These are phyloP conservation scores for Triglochin maritima DNA, from an alignment of 106 monocot genomes.

Conservation along the genomic window DNA sequence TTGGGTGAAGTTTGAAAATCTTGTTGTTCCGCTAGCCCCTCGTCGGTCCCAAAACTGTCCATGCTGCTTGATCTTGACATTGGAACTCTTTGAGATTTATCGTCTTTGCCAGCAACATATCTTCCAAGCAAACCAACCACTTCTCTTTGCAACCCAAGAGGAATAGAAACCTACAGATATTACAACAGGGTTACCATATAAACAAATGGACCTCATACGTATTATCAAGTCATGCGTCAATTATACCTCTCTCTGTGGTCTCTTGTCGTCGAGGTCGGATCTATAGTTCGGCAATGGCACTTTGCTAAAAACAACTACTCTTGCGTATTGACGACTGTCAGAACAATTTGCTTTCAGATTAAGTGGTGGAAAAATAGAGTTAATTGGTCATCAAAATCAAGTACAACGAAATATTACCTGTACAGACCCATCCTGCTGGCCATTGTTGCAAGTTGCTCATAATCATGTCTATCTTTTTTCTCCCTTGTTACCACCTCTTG, in stretches of 20 bases:
- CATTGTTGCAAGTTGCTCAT: slow-evolving; percentile 75
- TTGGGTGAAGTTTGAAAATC: slow-evolving; percentile 39
- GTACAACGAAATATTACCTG: slow-evolving; percentile 32
- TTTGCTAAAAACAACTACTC: slow-evolving; percentile 90
- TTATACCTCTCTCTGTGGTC: slow-evolving; percentile 90
- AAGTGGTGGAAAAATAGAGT: slow-evolving; percentile 2
- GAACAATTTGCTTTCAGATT: not conserved
- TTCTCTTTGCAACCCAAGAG: slow-evolving; percentile 86
- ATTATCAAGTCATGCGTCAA: not conserved
- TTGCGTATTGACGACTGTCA: slow-evolving; percentile 78
- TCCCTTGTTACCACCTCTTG: slow-evolving; percentile 88
- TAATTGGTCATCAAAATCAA: not conserved
- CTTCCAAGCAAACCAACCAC: slow-evolving; percentile 60
- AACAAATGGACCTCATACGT: not conserved
- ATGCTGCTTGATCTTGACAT: slow-evolving; percentile 78
- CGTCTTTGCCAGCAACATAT: slow-evolving; percentile 54
- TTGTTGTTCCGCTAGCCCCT: slow-evolving; percentile 35
- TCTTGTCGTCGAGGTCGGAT: slow-evolving; percentile 88
- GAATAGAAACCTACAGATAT: slow-evolving; percentile 57
- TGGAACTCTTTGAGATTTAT: slow-evolving; percentile 30
- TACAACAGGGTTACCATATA: not conserved
- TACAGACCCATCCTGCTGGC: slow-evolving; percentile 84
- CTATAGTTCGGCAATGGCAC: slow-evolving; percentile 88
- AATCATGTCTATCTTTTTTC: slow-evolving; percentile 91
- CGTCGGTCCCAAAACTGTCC: slow-evolving; percentile 69